Evolutionary conservation across 768 basidiomycete genomes (phyloP).

Genomic region (Suillus clintonianus): DNA sequence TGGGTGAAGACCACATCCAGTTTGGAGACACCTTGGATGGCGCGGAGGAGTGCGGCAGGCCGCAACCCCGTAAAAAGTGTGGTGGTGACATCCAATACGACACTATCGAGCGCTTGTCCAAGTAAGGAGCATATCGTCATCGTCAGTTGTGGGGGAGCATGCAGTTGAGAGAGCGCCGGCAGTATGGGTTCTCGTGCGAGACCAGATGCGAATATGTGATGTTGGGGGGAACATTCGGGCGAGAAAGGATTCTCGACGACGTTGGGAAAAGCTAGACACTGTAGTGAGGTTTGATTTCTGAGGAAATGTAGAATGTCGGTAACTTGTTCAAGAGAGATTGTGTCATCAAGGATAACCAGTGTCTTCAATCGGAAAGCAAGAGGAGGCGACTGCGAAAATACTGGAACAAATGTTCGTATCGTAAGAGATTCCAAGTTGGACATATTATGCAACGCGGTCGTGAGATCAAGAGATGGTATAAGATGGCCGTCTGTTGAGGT

Average conservation of each 20-base stretch:
- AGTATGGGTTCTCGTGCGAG: conserved; percentile 11
- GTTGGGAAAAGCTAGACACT: conserved; percentile 29
- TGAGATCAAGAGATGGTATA: conserved; percentile 18
- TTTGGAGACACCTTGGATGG: conserved; percentile 27
- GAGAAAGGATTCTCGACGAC: conserved; percentile 16
- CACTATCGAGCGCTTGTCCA: conserved; percentile 17
- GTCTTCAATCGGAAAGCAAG: conserved; percentile 24
- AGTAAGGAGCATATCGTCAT: conserved; percentile 19
- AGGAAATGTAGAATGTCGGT: conserved; percentile 25
- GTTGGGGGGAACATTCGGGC: not conserved
- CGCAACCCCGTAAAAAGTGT: conserved; percentile 32
- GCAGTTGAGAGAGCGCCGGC: conserved; percentile 27
- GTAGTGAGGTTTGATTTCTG: conserved; percentile 22
- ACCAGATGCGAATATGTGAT: not conserved
- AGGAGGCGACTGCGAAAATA: conserved; percentile 18
- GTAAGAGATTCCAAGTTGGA: conserved; percentile 27
- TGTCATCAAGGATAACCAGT: conserved; percentile 30
- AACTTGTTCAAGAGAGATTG: conserved; percentile 22
- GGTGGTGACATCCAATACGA: conserved; percentile 25
- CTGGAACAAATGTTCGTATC: conserved; percentile 23
- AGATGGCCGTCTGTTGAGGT: conserved; percentile 9
- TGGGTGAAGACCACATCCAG: conserved; percentile 30
- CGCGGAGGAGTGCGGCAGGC: conserved; percentile 26
- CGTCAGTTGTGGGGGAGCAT: conserved; percentile 26
- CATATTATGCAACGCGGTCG: conserved; percentile 31